Conservation (phyloP, 164 flowering plant species). For the Houttuynia cordata region DNA sequence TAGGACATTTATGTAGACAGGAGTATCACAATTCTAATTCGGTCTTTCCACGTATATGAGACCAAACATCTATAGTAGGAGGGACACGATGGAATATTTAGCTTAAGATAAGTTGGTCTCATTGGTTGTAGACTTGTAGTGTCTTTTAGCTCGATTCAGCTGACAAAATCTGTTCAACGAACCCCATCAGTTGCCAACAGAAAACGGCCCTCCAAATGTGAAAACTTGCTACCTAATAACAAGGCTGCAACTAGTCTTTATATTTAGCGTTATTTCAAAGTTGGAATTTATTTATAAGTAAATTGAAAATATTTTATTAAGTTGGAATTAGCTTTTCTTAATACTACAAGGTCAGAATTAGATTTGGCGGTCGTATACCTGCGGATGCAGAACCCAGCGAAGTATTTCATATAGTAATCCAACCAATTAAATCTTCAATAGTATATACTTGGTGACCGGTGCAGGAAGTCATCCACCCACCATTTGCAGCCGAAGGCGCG, state of each 20-base stretch:
- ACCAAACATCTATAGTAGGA: no score
- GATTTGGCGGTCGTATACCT: no score
- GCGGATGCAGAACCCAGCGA: background rate
- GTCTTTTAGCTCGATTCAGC: background rate
- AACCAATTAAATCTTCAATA: background rate
- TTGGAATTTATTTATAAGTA: background rate
- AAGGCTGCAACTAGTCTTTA: background rate
- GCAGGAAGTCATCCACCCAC: constrained; percentile 55
- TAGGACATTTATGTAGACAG: no score
- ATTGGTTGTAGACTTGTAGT: no score
- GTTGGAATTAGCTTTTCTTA: no score
- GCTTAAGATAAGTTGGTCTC: background rate
- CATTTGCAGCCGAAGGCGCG: constrained; percentile 18
- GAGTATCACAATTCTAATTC: no score
- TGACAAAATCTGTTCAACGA: background rate
- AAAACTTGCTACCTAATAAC: background rate
- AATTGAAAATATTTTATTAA: no score
- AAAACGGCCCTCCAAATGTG: background rate
- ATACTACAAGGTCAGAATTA: no score
- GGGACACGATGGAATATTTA: no score
- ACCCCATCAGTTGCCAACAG: background rate
- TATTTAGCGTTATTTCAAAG: no score
- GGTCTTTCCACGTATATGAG: no score
- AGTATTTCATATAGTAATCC: no score
- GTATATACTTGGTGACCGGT: background rate